Conservation (phyloP, 768 basidiomycete genomes). For the Auricularia sp. region DNA sequence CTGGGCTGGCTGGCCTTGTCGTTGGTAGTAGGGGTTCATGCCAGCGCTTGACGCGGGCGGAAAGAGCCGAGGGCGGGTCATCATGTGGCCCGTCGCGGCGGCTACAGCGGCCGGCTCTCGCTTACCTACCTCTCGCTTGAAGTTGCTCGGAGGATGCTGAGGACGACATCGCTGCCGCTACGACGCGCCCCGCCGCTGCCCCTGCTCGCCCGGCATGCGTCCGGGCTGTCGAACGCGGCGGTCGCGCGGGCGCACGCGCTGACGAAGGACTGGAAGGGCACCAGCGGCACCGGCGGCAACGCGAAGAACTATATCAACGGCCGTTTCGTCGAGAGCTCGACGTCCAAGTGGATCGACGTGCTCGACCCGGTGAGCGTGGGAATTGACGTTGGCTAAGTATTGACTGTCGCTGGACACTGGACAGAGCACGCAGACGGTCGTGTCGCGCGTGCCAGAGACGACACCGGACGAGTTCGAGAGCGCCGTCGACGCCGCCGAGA, state of each 20-base stretch:
- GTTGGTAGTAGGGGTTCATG: background rate
- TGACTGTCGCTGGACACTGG: too few relatives aligned
- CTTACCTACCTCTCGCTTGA: background rate
- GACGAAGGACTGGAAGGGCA: constrained; percentile 76
- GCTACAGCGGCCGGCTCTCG: background rate
- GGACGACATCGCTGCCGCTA: background rate
- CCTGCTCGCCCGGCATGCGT: background rate
- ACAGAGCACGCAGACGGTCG: constrained; percentile 85
- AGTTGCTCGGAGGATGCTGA: background rate
- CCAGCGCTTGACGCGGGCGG: background rate
- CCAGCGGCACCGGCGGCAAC: constrained; percentile 70
- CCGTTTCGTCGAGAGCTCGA: constrained; percentile 75
- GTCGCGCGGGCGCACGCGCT: constrained; percentile 57
- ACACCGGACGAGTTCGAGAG: constrained; percentile 69
- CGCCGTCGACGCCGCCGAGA: constrained; percentile 73
- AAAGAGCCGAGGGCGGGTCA: too few relatives aligned
- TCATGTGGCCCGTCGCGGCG: too few relatives aligned
- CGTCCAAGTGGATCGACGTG: constrained; percentile 75
- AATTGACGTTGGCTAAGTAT: background rate
- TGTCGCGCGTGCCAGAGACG: constrained; percentile 86
- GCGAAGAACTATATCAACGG: constrained; percentile 92
- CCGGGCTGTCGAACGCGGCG: constrained; percentile 22
- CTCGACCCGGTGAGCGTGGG: constrained; percentile 69
- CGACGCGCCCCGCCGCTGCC: background rate
- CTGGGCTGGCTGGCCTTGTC: background rate